These are phyloP conservation scores for Magnusiomyces starmeri DNA, from an alignment of 1,139 yeast genomes.

Conservation along the genomic window DNA sequence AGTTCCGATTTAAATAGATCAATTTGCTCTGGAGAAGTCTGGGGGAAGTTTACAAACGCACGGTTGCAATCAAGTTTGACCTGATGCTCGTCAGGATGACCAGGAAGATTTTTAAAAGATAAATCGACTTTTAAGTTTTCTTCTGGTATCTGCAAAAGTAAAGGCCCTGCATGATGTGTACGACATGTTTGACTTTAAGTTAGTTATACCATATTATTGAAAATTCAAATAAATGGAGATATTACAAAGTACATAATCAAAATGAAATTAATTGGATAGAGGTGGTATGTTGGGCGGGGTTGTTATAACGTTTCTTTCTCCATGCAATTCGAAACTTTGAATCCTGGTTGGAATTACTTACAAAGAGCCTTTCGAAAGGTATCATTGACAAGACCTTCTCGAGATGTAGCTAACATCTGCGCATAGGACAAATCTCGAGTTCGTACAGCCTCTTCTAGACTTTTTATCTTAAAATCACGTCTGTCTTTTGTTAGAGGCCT, in stretches of 20 bases:
- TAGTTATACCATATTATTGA: not conserved
- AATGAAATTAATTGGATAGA: not conserved
- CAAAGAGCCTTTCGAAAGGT: constrained; percentile 19
- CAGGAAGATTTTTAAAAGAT: constrained; percentile 26
- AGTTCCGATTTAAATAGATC: constrained; percentile 28
- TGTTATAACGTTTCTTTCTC: too few relatives aligned
- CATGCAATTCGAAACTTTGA: not conserved
- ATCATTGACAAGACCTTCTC: constrained; percentile 44
- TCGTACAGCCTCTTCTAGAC: constrained; percentile 38
- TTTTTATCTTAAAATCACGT: constrained; percentile 37
- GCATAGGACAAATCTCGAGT: constrained; percentile 32
- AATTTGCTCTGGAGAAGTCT: constrained; percentile 20
- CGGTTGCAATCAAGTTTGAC: constrained; percentile 70
- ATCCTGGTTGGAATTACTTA: not conserved
- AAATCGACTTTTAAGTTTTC: not conserved
- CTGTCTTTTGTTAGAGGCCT: constrained; percentile 40
- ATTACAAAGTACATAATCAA: not conserved
- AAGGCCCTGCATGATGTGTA: not conserved
- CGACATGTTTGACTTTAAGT: not conserved
- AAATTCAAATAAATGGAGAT: not conserved
- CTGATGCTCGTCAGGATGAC: constrained; percentile 71
- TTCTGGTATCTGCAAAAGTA: not conserved
- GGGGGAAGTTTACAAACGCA: constrained; percentile 42
- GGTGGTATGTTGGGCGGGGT: too few relatives aligned
- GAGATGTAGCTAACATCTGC: constrained; percentile 37